Evolutionary conservation across 1,139 yeast species (phyloP).

Genomic region (Geotrichum australiense): DNA sequence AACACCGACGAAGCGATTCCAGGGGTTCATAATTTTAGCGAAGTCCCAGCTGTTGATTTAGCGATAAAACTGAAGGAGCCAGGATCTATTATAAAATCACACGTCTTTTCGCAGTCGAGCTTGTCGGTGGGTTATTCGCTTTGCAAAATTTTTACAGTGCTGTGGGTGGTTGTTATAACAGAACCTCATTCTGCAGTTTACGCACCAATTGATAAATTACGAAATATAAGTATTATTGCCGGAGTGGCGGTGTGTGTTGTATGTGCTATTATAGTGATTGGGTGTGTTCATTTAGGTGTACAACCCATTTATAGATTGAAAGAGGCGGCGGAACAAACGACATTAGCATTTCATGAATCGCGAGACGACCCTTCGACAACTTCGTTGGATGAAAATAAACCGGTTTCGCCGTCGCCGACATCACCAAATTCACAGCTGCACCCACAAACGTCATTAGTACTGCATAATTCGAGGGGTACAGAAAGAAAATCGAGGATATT

Average conservation of each 20-base stretch:
- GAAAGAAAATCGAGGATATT: too few relatives aligned
- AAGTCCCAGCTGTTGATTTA: slow-evolving; percentile 9
- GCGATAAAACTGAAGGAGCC: slow-evolving; percentile 18
- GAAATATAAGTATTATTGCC: slow-evolving; percentile 68
- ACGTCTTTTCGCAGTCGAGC: slow-evolving; percentile 37
- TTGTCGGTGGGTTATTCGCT: slow-evolving; percentile 67
- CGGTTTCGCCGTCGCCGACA: too few relatives aligned
- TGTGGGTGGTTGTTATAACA: slow-evolving; percentile 74
- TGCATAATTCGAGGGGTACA: too few relatives aligned
- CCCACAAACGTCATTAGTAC: too few relatives aligned
- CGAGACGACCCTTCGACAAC: slow-evolving; percentile 4
- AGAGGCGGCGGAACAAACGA: slow-evolving; percentile 68
- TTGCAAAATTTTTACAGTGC: slow-evolving; percentile 41
- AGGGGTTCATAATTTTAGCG: not conserved
- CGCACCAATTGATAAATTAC: slow-evolving; percentile 54
- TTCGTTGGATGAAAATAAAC: not conserved
- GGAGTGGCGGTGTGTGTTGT: slow-evolving; percentile 74
- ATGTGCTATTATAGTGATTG: slow-evolving; percentile 67
- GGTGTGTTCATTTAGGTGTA: slow-evolving; percentile 79
- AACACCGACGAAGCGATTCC: not conserved
- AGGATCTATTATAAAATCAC: slow-evolving; percentile 49
- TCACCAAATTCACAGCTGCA: too few relatives aligned
- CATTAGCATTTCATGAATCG: slow-evolving; percentile 21
- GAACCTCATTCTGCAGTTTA: slow-evolving; percentile 56
- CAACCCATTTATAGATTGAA: slow-evolving; percentile 75